Evolutionary conservation across 2,329 filamentous ascomycete species (phyloP), one percentile per base, ranked within the genome.

Genomic region (Botrytis deweyae): DNA sequence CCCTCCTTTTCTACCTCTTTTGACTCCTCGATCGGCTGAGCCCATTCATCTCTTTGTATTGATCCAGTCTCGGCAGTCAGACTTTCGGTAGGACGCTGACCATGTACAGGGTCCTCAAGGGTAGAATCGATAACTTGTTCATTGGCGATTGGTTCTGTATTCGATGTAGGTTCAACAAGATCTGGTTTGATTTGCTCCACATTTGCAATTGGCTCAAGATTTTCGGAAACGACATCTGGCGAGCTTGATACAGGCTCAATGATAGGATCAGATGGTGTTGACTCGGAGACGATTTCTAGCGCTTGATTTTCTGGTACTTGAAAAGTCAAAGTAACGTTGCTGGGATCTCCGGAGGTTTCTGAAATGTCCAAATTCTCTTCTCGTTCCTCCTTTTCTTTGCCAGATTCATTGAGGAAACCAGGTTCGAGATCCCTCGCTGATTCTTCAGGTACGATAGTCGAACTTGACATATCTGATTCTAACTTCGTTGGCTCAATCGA

Each of bases 261-360:
- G 9, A 18, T 6, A 22, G 20, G 12, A 25, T 49, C 10, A 49
- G 18, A 36, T 46, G 63, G 33, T 25, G 10, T 42, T 69, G 58
- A 42, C 14, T 38, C 40, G 44, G 38, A 46, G 20, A 7, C 68
- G 3, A 20, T 61, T 33, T 22, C 55, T 44, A 59, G 9, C 29
- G n/a, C 16, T 25, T 70, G n/a, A 12, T 29, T 36, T 49, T 70
- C 68, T 70, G 67, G 49, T 25, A 18, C 36, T 59, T 59, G 67
- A 18, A 10, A 44, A 42, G 67, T 10, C 9, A 12, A 44, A 70
- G 52, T 25, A 44, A 42, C 14, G n/a, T 70, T 42, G n/a, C 4
- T 59, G 2, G 25, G 22, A 16, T 68, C 49, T 40, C 38, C 16
- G 29, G 38, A 55, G 38, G n/a, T 62, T 33, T 62, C 40, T 22